Conservation (phyloP, 164 flowering plant genomes). For the Vitis rupestris region DNA sequence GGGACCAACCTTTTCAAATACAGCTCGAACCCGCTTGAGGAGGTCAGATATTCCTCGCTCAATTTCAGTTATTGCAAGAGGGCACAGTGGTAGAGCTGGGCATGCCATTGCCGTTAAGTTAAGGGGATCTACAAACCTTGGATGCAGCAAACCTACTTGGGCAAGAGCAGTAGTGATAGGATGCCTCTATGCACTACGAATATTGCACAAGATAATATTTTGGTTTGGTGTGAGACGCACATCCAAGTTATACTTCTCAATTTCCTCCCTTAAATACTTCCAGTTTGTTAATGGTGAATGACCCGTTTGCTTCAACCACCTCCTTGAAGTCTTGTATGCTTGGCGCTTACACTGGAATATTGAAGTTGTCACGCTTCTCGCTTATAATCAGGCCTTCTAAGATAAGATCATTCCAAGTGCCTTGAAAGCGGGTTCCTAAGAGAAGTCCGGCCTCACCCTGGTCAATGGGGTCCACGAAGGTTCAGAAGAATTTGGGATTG, state of each 20-base stretch:
- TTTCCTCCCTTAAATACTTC: conserved; percentile 78
- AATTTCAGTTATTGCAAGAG: conserved; percentile 95
- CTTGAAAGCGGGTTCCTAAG: conserved; percentile 88
- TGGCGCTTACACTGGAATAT: conserved; percentile 85
- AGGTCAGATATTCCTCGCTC: conserved; percentile 91
- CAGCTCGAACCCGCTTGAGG: conserved; percentile 84
- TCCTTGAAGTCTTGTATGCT: conserved; percentile 85
- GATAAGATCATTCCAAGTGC: conserved; percentile 87
- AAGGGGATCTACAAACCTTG: conserved; percentile 85
- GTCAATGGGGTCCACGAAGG: conserved; percentile 71
- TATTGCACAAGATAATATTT: conserved; percentile 80
- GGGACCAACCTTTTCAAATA: conserved; percentile 96
- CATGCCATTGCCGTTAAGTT: conserved; percentile 97
- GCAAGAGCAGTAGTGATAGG: conserved; percentile 83
- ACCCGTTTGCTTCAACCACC: conserved; percentile 74
- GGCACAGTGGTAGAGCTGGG: conserved; percentile 95
- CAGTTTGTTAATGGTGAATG: conserved; percentile 60
- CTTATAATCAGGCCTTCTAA: conserved; percentile 54
- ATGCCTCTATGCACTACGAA: conserved; percentile 71
- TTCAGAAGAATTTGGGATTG: conserved; percentile 1
- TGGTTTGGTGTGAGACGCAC: conserved; percentile 95
- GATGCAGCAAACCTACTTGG: conserved; percentile 79
- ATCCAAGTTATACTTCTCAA: conserved; percentile 79
- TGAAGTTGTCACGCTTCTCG: conserved; percentile 72
- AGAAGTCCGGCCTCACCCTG: conserved; percentile 90